Conservation (phyloP, 768 basidiomycete species). For the Amanita pallidorosea region DNA sequence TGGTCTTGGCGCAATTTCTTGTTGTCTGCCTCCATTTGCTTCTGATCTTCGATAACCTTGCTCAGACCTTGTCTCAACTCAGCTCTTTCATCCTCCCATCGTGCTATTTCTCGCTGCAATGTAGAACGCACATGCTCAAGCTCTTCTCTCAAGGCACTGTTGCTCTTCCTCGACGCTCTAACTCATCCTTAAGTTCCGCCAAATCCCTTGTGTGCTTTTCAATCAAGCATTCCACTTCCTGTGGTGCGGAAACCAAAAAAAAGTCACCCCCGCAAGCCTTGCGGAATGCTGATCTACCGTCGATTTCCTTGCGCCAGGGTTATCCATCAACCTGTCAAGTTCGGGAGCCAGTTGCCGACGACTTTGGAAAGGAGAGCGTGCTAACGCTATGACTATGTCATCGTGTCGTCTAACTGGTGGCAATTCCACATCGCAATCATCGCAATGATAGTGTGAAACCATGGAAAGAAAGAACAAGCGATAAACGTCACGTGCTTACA, state of each 20-base stretch:
- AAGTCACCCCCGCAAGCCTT: no score
- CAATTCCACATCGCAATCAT: no score
- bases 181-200: slow-evolving; percentile 14
- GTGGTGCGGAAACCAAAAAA: slow-evolving; percentile 32
- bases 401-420: background rate
- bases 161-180: background rate
- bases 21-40: background rate
- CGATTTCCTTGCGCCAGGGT: background rate
- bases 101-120: background rate
- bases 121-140: background rate
- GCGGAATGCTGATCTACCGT: background rate
- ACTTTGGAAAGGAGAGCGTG: no score
- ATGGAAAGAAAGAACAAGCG: no score
- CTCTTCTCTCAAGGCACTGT: background rate
- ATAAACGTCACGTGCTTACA: no score
- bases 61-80: background rate
- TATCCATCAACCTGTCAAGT: background rate
- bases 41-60: background rate
- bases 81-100: background rate
- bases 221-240: slow-evolving; percentile 22
- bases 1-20: background rate
- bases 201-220: slow-evolving; percentile 22
- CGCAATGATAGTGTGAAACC: no score
- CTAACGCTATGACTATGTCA: background rate
- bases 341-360: background rate